Percentiles rank a stretch among this genome's conserved stretches.
phyloP scores from a whole-genome alignment of 306 rosid species.

The Betula pendula region DNA sequence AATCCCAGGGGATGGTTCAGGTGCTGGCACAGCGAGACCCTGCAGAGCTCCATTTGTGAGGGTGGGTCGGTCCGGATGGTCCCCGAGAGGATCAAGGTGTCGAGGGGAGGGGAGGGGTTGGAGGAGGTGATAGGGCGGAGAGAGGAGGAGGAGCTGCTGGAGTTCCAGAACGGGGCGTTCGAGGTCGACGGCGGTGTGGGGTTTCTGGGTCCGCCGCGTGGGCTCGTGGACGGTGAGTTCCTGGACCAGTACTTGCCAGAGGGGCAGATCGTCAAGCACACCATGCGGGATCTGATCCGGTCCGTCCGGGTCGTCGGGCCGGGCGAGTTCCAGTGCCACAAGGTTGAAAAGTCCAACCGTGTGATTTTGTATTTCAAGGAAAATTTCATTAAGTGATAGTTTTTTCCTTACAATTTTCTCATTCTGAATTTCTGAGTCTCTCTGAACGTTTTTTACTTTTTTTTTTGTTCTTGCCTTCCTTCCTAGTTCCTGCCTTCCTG shows the following conservation, averaged over 20 bases:
- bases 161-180: conserved; percentile 62
- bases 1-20: conserved; percentile 64
- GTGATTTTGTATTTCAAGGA: no score
- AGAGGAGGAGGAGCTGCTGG: conserved; percentile 77
- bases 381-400: no score
- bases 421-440: no score
- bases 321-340: conserved; percentile 57
- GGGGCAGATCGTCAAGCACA: conserved; percentile 56
- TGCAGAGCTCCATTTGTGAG: conserved; percentile 76
- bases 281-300: conserved; percentile 67
- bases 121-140: conserved; percentile 63
- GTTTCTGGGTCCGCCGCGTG: conserved; percentile 14
- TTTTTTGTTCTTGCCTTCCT: no score
- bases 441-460: no score
- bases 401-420: no score
- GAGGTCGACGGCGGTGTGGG: conserved; percentile 65
- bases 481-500: no score
- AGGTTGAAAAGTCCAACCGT: no score
- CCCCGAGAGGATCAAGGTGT: conserved; percentile 59
- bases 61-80: conserved; percentile 68
- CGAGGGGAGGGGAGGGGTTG: conserved; percentile 72
- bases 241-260: conserved; percentile 53
- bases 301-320: conserved; percentile 53
- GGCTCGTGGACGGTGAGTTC: conserved; percentile 38
- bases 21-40: conserved; percentile 67